These are phyloP conservation scores for Gardenia jasminoides DNA, from an alignment of 257 asterid genomes.

Conservation along the genomic window DNA sequence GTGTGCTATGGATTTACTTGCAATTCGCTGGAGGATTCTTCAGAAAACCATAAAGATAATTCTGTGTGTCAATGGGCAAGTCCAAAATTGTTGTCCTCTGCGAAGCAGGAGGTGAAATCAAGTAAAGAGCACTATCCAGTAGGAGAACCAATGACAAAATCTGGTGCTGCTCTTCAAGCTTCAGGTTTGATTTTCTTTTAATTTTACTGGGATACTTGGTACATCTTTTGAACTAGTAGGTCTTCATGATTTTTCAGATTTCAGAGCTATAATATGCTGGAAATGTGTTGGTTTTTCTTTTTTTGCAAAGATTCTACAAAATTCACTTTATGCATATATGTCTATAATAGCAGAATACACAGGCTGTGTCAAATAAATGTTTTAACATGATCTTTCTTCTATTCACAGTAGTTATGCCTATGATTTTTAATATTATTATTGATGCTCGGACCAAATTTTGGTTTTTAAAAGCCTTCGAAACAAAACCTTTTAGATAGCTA, in stretches of 20 bases:
- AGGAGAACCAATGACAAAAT: constrained; percentile 59
- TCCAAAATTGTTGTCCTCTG: constrained; percentile 43
- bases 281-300: not conserved
- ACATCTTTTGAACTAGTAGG: not conserved
- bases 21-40: constrained; percentile 20
- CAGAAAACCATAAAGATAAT: constrained; percentile 6
- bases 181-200: constrained; percentile 40
- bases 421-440: not conserved
- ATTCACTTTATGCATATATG: not conserved
- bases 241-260: not conserved
- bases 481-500: not conserved
- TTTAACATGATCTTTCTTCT: not conserved
- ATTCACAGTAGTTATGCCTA: not conserved
- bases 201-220: not conserved
- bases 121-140: constrained; percentile 62
- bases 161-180: constrained; percentile 65
- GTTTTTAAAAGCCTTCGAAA: not conserved
- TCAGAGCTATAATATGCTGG: not conserved
- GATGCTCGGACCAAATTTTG: not conserved
- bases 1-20: constrained; percentile 19
- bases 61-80: constrained; percentile 19
- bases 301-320: not conserved
- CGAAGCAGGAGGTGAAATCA: constrained; percentile 52
- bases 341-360: not conserved
- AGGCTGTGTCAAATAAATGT: not conserved